A percentile compares a stretch with the other conserved stretches of the same genome.
Conservation (phyloP, 2,329 filamentous ascomycete genomes). For the Arthrinium phaeospermum region DNA sequence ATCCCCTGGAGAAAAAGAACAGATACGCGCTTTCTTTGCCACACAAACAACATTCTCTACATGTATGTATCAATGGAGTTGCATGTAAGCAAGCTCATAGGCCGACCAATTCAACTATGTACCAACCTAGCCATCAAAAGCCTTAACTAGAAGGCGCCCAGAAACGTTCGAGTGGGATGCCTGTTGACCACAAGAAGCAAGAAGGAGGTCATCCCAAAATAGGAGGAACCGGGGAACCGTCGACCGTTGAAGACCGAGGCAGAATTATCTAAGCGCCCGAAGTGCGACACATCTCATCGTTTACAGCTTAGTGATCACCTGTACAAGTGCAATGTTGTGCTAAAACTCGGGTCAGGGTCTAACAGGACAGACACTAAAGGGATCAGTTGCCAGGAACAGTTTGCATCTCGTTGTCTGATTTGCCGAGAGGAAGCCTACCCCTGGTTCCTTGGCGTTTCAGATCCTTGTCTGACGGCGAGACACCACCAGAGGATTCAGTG, state of each 20-base stretch:
- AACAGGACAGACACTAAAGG: neutral
- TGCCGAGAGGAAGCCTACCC: neutral
- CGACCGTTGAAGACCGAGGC: neutral
- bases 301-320: no score
- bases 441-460: slow-evolving; percentile 8
- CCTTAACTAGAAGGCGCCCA: neutral
- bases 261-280: neutral
- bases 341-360: neutral
- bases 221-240: neutral
- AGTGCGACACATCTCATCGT: neutral
- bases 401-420: neutral
- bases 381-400: neutral
- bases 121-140: neutral
- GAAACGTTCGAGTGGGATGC: neutral
- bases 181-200: neutral
- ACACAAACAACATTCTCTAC: neutral
- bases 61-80: no score
- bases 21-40: neutral
- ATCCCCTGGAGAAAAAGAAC: neutral
- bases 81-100: neutral
- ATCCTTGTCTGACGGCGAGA: neutral
- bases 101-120: neutral
- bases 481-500: neutral
- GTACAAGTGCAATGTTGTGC: neutral
- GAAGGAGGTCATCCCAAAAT: neutral